phyloP scores from a whole-genome alignment of 805 yeast species.

The Candida verbasci region DNA sequence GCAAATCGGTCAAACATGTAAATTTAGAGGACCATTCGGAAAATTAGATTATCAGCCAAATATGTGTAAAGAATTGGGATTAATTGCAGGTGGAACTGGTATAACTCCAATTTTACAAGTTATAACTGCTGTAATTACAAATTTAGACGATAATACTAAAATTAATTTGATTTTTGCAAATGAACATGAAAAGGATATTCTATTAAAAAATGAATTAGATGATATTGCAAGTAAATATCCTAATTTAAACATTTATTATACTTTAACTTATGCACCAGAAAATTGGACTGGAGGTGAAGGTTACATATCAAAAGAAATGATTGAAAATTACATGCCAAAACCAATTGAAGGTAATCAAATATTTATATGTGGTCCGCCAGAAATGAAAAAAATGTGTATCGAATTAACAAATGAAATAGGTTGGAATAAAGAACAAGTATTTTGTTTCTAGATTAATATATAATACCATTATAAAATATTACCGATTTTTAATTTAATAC shows the following conservation, averaged over 20 bases:
- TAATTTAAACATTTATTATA: constrained; percentile 55
- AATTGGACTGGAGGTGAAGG: constrained; percentile 61
- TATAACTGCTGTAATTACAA: constrained; percentile 62
- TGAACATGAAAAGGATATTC: constrained; percentile 71
- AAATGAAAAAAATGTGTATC: constrained; percentile 53
- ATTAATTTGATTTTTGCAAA: constrained; percentile 66
- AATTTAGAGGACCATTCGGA: constrained; percentile 79
- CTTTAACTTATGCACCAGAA: constrained; percentile 45
- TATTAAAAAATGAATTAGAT: constrained; percentile 68
- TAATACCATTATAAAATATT: no score
- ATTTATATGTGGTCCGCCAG: constrained; percentile 72
- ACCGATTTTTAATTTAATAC: no score
- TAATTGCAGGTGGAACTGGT: constrained; percentile 86
- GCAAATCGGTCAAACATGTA: constrained; percentile 60
- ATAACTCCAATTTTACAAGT: constrained; percentile 88
- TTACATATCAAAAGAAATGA: constrained; percentile 53
- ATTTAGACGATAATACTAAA: constrained; percentile 60
- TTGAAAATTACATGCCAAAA: constrained; percentile 49
- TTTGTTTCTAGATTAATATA: constrained; percentile 39
- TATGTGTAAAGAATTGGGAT: constrained; percentile 57
- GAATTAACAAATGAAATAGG: constrained; percentile 55
- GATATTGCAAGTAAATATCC: constrained; percentile 64
- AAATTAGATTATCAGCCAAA: constrained; percentile 56
- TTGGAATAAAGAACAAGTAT: constrained; percentile 50
- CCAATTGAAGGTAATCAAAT: constrained; percentile 49